These are phyloP conservation scores for Clonostachys chloroleuca DNA, from an alignment of 2,329 filamentous ascomycete genomes.

Conservation along the genomic window DNA sequence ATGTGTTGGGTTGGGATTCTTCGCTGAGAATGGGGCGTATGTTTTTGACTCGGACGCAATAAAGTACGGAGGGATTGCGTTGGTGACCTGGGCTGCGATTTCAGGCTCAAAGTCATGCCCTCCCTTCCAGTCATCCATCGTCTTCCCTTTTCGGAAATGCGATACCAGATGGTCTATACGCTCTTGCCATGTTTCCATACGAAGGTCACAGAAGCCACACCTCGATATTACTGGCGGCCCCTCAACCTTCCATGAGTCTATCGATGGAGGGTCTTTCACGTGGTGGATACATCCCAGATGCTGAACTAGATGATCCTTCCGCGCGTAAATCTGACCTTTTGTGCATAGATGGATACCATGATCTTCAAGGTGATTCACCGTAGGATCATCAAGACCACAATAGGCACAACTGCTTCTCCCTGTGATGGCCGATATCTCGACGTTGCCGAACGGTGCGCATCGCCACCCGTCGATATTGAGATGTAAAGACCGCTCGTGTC, in stretches of 20 bases:
- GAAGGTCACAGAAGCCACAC: conserved; percentile 19
- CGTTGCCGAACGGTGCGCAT: conserved; percentile 25
- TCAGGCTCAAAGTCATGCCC: conserved; percentile 15
- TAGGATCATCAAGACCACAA: conserved; percentile 12
- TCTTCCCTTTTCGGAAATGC: conserved; percentile 17
- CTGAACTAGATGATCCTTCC: conserved; percentile 23
- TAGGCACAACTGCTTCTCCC: conserved; percentile 15
- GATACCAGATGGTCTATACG: conserved; percentile 17
- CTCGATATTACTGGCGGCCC: conserved; percentile 13
- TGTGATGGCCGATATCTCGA: conserved; percentile 8
- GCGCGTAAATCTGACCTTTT: conserved; percentile 9
- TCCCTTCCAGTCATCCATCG: conserved; percentile 19
- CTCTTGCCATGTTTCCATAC: conserved; percentile 15
- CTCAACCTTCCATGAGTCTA: conserved; percentile 18
- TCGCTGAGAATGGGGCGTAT: conserved; percentile 17
- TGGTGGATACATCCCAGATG: conserved; percentile 19
- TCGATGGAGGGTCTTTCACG: conserved; percentile 33
- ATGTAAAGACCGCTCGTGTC: conserved; percentile 47
- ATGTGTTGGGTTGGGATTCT: background rate
- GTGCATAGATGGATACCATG: conserved; percentile 12
- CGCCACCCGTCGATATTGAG: conserved; percentile 38
- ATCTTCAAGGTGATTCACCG: conserved; percentile 11
- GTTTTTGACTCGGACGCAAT: conserved; percentile 12
- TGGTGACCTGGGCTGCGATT: conserved; percentile 10
- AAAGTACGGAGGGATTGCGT: conserved; percentile 16